These are phyloP conservation scores for Apiospora hydei DNA, from an alignment of 2,329 filamentous ascomycete species.

Conservation along the genomic window DNA sequence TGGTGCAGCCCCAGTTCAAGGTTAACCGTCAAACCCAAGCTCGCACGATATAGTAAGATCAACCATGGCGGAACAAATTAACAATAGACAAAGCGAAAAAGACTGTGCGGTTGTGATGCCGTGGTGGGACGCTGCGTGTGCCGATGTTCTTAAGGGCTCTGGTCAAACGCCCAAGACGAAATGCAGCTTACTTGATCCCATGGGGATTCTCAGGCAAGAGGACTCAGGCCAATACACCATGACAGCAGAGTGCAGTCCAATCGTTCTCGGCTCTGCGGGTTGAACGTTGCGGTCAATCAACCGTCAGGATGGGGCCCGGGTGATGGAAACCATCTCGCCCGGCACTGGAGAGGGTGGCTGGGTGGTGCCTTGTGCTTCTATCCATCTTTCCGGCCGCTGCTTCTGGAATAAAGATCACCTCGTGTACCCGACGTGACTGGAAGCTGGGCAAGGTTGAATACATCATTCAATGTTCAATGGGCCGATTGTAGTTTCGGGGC, in stretches of 20 bases:
- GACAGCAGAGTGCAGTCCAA: background rate
- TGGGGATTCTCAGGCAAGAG: background rate
- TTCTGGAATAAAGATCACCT: background rate
- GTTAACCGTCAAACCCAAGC: background rate
- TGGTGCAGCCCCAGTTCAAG: background rate
- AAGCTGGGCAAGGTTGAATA: background rate
- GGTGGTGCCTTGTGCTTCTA: too few species aligned
- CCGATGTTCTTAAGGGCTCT: background rate
- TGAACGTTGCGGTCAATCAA: background rate
- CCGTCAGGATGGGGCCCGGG: background rate
- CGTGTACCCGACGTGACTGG: background rate
- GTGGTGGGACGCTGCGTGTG: background rate
- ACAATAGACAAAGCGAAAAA: background rate
- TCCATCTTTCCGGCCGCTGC: background rate
- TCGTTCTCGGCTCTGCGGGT: background rate
- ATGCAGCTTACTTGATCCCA: background rate
- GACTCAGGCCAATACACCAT: background rate
- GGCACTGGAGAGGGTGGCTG: background rate
- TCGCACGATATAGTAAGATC: background rate
- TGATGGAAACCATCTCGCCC: background rate
- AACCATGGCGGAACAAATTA: background rate
- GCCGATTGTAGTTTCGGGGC: background rate
- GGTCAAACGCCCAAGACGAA: background rate
- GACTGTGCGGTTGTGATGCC: background rate
- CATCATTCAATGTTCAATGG: background rate